A percentile compares a stretch with the other conserved stretches of the same genome.
These are phyloP conservation scores for Entomortierella chlamydospora DNA, from an alignment of 192 early-diverging fungal species.

Conservation along the genomic window DNA sequence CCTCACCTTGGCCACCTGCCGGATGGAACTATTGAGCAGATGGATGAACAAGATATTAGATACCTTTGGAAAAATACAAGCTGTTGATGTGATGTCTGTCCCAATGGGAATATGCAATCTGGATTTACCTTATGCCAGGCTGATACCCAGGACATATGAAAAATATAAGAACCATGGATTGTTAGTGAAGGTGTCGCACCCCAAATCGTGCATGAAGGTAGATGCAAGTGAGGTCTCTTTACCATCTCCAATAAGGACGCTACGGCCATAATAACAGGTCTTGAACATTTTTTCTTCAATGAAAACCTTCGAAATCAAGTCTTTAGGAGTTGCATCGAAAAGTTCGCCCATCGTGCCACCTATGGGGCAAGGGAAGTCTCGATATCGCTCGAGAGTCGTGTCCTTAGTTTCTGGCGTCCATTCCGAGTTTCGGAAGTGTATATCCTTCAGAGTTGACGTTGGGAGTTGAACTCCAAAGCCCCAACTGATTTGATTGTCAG, in stretches of 20 bases:
- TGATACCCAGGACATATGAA: too few species aligned
- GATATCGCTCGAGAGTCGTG: not conserved
- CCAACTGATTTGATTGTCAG: not conserved
- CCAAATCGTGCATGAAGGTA: too few species aligned
- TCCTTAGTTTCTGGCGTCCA: not conserved
- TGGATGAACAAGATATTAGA: too few species aligned
- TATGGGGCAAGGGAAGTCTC: not conserved
- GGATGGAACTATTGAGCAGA: too few species aligned
- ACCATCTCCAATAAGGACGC: conserved; percentile 13
- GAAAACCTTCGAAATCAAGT: conserved; percentile 1
- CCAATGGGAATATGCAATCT: too few species aligned
- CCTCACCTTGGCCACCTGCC: too few species aligned
- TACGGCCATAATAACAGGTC: not conserved
- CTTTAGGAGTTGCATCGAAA: not conserved
- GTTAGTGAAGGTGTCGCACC: too few species aligned
- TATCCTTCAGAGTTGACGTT: not conserved
- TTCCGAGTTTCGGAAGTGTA: not conserved
- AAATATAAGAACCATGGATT: too few species aligned
- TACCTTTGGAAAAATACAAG: too few species aligned
- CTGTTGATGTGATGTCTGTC: too few species aligned
- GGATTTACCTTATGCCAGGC: too few species aligned
- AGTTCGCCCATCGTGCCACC: conserved; percentile 6
- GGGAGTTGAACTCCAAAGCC: not conserved
- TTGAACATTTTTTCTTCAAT: conserved; percentile 5
- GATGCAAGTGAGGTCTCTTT: not conserved